Conservation (phyloP, 768 basidiomycete species). For the Pleurotus tuber-regium region DNA sequence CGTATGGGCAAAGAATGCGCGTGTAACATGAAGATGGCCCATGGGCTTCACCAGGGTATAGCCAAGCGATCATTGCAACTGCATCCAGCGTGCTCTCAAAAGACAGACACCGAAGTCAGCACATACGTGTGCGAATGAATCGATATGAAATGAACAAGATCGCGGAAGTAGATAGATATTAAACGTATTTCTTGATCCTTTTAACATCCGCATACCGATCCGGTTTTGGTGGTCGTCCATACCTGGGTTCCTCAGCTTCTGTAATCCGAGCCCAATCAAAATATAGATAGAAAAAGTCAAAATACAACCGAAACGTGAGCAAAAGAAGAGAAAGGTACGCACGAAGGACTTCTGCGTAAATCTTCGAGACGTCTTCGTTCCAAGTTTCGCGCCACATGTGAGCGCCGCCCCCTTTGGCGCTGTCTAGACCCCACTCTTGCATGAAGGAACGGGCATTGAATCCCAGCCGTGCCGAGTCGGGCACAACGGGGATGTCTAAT, state of each 20-base stretch:
- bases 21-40: too few relatives aligned
- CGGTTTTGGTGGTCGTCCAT: conserved; percentile 47
- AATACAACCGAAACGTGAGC: neutral
- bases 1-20: neutral
- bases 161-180: conserved; percentile 17
- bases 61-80: neutral
- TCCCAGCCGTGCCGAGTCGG: conserved; percentile 44
- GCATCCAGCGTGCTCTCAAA: neutral
- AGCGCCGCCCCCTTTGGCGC: conserved; percentile 60
- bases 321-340: conserved; percentile 31
- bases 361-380: conserved; percentile 57
- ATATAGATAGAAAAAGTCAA: conserved; percentile 10
- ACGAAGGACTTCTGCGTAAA: conserved; percentile 70
- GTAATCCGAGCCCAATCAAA: conserved; percentile 14
- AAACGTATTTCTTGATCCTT: conserved; percentile 45
- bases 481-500: conserved; percentile 47
- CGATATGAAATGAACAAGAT: neutral
- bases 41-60: neutral
- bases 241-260: conserved; percentile 53
- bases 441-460: conserved; percentile 72
- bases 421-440: conserved; percentile 50
- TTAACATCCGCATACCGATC: conserved; percentile 58
- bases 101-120: conserved; percentile 5
- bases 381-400: conserved; percentile 86
- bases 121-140: conserved; percentile 1